These are phyloP conservation scores for Stenogyne calaminthoides DNA, from an alignment of 305 asterid genomes.

Conservation along the genomic window DNA sequence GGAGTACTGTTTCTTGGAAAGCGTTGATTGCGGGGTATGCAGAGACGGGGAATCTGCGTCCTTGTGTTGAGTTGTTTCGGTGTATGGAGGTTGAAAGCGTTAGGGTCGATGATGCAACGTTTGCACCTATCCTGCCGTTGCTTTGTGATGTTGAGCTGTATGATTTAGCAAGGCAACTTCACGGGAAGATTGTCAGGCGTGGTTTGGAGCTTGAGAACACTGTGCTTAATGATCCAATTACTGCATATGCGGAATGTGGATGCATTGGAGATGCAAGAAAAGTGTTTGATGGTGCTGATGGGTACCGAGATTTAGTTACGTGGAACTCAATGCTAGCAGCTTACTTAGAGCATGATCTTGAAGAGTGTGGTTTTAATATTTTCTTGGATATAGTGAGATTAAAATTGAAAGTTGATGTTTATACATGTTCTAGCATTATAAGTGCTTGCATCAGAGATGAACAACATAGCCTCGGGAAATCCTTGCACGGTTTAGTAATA, in stretches of 20 bases:
- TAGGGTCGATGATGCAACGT: constrained; percentile 68
- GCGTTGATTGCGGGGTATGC: constrained; percentile 76
- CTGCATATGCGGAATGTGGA: constrained; percentile 68
- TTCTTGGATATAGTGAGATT: constrained; percentile 62
- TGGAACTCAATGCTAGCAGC: constrained; percentile 88
- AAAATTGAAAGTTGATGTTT: constrained; percentile 57
- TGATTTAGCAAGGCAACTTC: constrained; percentile 56
- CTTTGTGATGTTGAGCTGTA: constrained; percentile 44
- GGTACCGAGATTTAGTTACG: constrained; percentile 60
- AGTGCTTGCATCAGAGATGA: constrained; percentile 55
- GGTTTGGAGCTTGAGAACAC: constrained; percentile 62
- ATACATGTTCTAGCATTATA: constrained; percentile 63
- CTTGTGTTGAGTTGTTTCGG: constrained; percentile 50
- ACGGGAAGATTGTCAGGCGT: constrained; percentile 55
- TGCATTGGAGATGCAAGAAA: constrained; percentile 50
- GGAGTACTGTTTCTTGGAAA: constrained; percentile 79
- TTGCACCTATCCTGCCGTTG: constrained; percentile 69
- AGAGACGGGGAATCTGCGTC: constrained; percentile 43
- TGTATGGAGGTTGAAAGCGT: constrained; percentile 58
- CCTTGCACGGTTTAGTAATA: constrained; percentile 66
- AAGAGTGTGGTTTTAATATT: constrained; percentile 48
- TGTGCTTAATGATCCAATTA: constrained; percentile 67
- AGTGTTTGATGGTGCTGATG: constrained; percentile 52
- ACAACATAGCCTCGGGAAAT: constrained; percentile 44
- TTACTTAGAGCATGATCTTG: constrained; percentile 46